Evolutionary conservation across 2,329 filamentous ascomycete genomes (phyloP), one percentile per base, ranked within the genome.

Genomic region (Fusarium concolor): DNA sequence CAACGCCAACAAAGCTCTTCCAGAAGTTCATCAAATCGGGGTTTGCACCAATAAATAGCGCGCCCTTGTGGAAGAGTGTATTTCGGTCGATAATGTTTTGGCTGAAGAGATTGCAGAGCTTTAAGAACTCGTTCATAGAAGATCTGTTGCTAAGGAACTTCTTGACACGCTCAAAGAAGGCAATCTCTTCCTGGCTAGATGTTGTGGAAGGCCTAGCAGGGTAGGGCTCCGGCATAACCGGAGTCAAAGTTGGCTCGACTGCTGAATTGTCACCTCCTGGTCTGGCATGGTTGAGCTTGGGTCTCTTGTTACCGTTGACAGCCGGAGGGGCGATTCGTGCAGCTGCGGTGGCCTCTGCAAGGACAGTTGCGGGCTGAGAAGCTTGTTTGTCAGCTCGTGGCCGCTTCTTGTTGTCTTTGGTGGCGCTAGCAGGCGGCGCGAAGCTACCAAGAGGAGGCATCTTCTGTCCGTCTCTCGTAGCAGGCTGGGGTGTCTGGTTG

Each of bases 371-470:
- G 52, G 83, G 78, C 51, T 80, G 83, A 54, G 86, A 84, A 4
- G 78, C 75, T 56, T 83, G 81, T 74, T 89, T 88, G 37, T 89
- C 86, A 22, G 79, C 80, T 38, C 90, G 89, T 31, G 91, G 88
- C 18, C 94, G 90, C 80, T 97, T 97, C 80, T 97, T 98, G 79
- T 85, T 92, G 66, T 97, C 94, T 76, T 97, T 97, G 73, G 87
- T 92, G 5, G 92, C 92, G 70, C 94, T 96, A 20, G 87, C 82
- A 17, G 89, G 88, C 33, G 93, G 92, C 5, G 96, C 93, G 76
- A 99, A 99, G 77, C 97, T 97, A 35, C 96, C 96, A 37, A 99
- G 89, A 4, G 95, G 95, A 38, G 96, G 96, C 86, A 98, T 90
- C 78, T 93, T 93, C 82, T 96, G 84, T 71, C 86, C 81, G 83